Base-by-base conservation (phyloP, 345 rosid genomes). In the Eucalyptus regnans region DNA sequence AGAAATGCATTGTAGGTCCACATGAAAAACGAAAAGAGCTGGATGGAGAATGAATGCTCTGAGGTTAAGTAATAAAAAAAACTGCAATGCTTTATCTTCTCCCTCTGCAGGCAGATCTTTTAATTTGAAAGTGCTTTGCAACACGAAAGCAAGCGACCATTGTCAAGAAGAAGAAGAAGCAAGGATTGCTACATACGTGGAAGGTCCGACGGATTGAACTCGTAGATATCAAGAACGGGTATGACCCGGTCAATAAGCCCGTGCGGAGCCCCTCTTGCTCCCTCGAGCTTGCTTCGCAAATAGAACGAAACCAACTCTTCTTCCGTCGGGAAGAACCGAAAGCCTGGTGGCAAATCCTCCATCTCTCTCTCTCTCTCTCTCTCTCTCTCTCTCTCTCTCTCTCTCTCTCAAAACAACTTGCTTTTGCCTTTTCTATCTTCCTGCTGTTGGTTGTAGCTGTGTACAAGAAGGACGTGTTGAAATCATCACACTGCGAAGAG, bases 261-360 rank as follows among this genome's bases (percentile, higher is more conserved):
- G 89, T 88, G 91, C 50, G 92, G 92, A 90, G 91, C 92, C 81
- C 88, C 81, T 51, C 83, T 90, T 48, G 46, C 90, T 50, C 91
- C 88, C n/a, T 91, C 91, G 31, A 93, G 85, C 92, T 94, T 94
- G 83, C 88, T 90, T 22, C 68, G 91, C 37, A 95, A 88, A 89
- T 94, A 95, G 85, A 93, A 94, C 13, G 93, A 83, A n/a, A 95
- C 90, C 87, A 95, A 51, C 89, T 95, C 97, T 49, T 88, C 94
- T 88, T 95, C 96, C 2, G 97, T 95, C 3, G 97, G 97, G 89
- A 91, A 95, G 87, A 95, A 95, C 11, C 96, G 92, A 91, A 90
- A 95, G 29, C 97, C 97, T 16, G 94, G 95, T 18, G 94, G 92
- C 89, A 91, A 66, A 89, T 91, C 92, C 86, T 44, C 51, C 81